Conservation (phyloP, 768 basidiomycete genomes). For the Leccinum pellstonianum region DNA sequence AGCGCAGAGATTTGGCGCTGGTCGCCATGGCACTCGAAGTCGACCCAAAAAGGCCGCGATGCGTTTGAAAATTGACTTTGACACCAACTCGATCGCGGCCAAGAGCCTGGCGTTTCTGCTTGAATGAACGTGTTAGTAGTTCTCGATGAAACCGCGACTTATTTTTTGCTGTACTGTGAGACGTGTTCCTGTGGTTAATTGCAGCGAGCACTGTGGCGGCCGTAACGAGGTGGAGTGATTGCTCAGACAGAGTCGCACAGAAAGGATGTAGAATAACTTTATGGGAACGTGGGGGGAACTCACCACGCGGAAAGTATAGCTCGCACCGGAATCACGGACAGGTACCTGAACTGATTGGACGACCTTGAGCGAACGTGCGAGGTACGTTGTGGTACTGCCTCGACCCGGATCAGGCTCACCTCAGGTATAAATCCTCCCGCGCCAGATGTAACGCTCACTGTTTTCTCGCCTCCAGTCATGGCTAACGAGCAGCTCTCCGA, state of each 20-base stretch:
- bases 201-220: background rate
- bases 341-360: slow-evolving; percentile 12
- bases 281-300: slow-evolving; percentile 2
- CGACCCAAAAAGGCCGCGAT: background rate
- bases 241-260: background rate
- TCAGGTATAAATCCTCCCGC: slow-evolving; percentile 11
- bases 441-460: background rate
- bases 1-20: slow-evolving; percentile 44
- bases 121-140: background rate
- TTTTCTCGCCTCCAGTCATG: slow-evolving; percentile 16
- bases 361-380: slow-evolving; percentile 27
- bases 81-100: background rate
- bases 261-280: background rate
- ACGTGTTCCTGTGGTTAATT: background rate
- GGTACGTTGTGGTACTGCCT: slow-evolving; percentile 15
- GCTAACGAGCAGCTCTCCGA: slow-evolving; percentile 30
- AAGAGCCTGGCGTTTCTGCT: background rate
- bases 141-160: background rate
- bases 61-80: background rate
- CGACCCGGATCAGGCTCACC: background rate
- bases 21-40: slow-evolving; percentile 40
- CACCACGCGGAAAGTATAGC: background rate
- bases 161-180: background rate
- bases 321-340: background rate
- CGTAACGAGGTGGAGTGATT: background rate